Evolutionary conservation across 2,329 filamentous ascomycete genomes (phyloP).

Genomic region (Malbranchea zuffiana): DNA sequence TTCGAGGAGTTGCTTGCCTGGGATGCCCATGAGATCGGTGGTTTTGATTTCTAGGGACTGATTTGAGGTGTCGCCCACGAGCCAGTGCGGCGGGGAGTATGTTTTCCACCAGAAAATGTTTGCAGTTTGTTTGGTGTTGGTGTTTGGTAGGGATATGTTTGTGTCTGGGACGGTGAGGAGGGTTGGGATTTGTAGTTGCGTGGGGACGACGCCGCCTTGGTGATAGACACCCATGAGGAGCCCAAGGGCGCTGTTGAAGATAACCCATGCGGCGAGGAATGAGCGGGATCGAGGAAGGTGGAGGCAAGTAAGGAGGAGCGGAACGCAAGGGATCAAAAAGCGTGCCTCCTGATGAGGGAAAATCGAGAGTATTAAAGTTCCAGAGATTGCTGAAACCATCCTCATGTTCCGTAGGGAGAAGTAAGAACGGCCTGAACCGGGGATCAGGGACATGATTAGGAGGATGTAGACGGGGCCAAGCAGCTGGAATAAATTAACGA

Average conservation of each 20-base stretch:
- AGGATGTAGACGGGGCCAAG: constrained; percentile 58
- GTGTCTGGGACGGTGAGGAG: constrained; percentile 23
- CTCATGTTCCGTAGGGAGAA: constrained; percentile 30
- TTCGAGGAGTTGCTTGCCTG: constrained; percentile 31
- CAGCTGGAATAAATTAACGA: constrained; percentile 60
- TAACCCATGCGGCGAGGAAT: constrained; percentile 37
- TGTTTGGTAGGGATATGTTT: background rate
- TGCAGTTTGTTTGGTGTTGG: constrained; percentile 18
- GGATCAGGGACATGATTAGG: constrained; percentile 34
- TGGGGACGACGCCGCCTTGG: constrained; percentile 42
- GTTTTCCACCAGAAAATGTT: constrained; percentile 46
- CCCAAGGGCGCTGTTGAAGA: constrained; percentile 41
- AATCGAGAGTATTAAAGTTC: constrained; percentile 34
- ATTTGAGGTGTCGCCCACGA: constrained; percentile 31
- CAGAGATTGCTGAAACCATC: constrained; percentile 35
- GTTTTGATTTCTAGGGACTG: constrained; percentile 28
- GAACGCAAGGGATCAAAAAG: constrained; percentile 42
- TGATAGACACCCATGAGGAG: constrained; percentile 44
- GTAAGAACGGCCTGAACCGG: constrained; percentile 22
- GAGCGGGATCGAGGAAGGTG: constrained; percentile 30
- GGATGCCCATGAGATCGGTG: constrained; percentile 40
- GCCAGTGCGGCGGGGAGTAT: constrained; percentile 43
- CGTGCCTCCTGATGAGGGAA: constrained; percentile 44
- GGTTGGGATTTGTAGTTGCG: constrained; percentile 37
- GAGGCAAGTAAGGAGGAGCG: constrained; percentile 41